Evolutionary conservation across 1,284 basidiomycete species (phyloP).

Genomic region (Fomitopsis betulina): DNA sequence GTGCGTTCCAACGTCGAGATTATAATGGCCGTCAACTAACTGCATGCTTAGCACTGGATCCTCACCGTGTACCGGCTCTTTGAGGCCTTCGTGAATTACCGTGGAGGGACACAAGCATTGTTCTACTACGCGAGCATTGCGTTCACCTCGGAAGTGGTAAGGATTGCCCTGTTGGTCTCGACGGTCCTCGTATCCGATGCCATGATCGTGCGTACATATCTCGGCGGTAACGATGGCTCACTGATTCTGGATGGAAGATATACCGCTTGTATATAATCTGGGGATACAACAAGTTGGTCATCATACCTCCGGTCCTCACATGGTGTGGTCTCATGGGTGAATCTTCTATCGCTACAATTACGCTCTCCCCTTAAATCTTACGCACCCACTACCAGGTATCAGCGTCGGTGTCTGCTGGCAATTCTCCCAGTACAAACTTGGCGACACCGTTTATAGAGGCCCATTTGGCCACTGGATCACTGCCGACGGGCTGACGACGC

Average conservation of each 20-base stretch:
- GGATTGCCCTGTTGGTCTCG: conserved; percentile 1
- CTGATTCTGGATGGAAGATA: neutral
- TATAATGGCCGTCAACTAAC: neutral
- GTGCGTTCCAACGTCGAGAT: neutral
- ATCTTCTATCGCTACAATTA: neutral
- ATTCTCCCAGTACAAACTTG: neutral
- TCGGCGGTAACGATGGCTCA: neutral
- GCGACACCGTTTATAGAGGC: neutral
- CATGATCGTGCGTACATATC: neutral
- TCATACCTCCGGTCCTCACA: neutral
- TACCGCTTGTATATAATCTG: conserved; percentile 8
- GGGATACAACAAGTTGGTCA: conserved; percentile 2
- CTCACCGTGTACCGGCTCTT: conserved; percentile 1
- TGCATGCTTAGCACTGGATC: neutral
- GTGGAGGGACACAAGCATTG: neutral
- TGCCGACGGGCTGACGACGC: neutral
- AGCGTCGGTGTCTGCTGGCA: conserved; percentile 2
- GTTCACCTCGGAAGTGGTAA: conserved; percentile 1
- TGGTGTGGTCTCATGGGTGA: conserved; percentile 3
- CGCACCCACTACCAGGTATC: neutral
- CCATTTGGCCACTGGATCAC: neutral
- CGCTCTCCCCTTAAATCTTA: neutral
- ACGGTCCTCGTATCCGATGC: conserved; percentile 4
- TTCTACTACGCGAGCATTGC: conserved; percentile 1
- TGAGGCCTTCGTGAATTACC: conserved; percentile 3